These are phyloP conservation scores for Lactarius deliciosus DNA, from an alignment of 768 basidiomycete species.

Conservation along the genomic window DNA sequence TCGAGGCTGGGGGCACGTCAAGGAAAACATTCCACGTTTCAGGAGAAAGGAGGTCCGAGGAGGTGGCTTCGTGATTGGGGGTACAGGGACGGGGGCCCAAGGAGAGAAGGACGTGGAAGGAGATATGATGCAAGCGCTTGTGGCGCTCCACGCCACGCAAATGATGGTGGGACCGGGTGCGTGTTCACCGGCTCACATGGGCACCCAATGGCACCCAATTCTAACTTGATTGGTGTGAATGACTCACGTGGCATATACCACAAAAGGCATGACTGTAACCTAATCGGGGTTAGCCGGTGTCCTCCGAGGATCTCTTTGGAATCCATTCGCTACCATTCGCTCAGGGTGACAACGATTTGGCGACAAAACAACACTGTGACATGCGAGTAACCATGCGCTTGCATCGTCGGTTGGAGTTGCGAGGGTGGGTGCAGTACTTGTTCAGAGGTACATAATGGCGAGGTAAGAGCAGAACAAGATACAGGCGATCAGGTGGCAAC, in stretches of 20 bases:
- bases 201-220: background rate
- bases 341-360: background rate
- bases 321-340: background rate
- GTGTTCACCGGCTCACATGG: conserved; percentile 1
- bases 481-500: conserved; percentile 26
- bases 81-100: conserved; percentile 10
- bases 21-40: background rate
- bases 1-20: background rate
- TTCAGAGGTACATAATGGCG: background rate
- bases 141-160: conserved; percentile 20
- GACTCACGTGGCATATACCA: conserved; percentile 14
- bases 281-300: conserved; percentile 27
- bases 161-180: conserved; percentile 16
- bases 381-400: background rate
- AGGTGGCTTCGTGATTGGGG: conserved; percentile 1
- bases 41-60: conserved; percentile 15
- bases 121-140: conserved; percentile 25
- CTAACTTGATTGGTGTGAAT: background rate
- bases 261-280: conserved; percentile 29
- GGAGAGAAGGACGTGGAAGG: conserved; percentile 12
- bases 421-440: background rate
- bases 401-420: background rate
- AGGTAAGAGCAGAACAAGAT: background rate
- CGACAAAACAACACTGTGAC: background rate
- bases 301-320: background rate